Base-by-base conservation (phyloP, 1,284 basidiomycete species). In the Phylloboletellus chloephorus region DNA sequence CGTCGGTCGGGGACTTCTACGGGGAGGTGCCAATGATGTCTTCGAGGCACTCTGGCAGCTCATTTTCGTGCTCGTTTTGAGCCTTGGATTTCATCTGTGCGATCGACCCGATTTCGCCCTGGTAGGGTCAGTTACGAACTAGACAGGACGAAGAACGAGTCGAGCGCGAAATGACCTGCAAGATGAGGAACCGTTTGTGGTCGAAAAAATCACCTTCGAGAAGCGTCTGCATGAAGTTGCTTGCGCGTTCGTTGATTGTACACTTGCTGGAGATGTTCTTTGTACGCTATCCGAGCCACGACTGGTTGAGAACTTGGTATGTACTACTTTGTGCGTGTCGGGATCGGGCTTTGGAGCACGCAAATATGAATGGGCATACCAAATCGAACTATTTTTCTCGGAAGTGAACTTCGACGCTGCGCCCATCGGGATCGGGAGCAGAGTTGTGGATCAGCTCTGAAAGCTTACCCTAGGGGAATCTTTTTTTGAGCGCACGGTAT, bases 11-110 rank as follows among this genome's bases (percentile, higher is more conserved):
- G 33, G 79, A 72, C 63, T 98, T 98, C 71, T 88, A 96, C 48
- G 78, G 74, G 0, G 90, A 86, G 0, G 95, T 98, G 17, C 95
- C 95, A 47, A 98, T 95, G 61, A 98, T 98, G 56, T 98, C 95
- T 61, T 98, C 95, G 10, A 98, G 78, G 61, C 98, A 98, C 64
- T 98, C 95, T 9, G 98, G 79, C 0, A 98, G 72, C 3, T 95
- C 96, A 44, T 98, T 95, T 57, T 98, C 95, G 57, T 97, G 93
- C 63, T 98, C 93, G 9, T 80, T 87, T 11, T 82, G 77, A 0
- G 89, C 94, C 65, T 98, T 98, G 4, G 96, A 89, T 60, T 97
- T 97, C 96, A 98, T 98, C 61, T 95, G 93, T 0, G 94, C 93
- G 48, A 98, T 99, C 5, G 90, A 94, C 58, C 98, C 95, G 46